Evolutionary conservation across 352 stramenopile species (phyloP), one percentile per base, ranked within the genome.

Genomic region (Globisporangium emineosum): DNA sequence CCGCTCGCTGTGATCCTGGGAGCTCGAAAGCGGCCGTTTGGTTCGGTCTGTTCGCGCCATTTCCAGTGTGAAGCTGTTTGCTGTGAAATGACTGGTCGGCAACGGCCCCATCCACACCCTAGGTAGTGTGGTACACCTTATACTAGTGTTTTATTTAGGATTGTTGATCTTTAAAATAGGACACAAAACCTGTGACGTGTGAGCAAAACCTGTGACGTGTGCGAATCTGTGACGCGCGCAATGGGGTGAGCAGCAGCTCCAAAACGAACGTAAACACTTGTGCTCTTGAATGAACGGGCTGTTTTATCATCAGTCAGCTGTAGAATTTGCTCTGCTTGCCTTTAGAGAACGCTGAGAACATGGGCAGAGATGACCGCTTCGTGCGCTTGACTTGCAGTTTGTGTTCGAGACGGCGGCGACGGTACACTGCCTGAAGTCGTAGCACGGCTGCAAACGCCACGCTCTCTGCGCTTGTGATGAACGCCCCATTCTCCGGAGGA

Each of bases 341-440:
- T n/a, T 49, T 65, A 3, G 59, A 45, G 52, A 81, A 73, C 9
- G 71, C 29, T 1, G 71, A 70, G 64, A 91, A 91, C 17, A 71
- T 67, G 15, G 82, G 82, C 51, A 91, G 66, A 10, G 78, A 79
- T 1, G 68, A 68, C 42, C 80, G 75, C 62, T 89, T 91, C 9
- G 70, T 73, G 7, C 72, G 72, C 42, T 79, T 80, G 47, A 77
- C 56, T 21, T 74, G 70, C 8, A 83, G 71, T 23, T 85, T 83
- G 42, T 75, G 56, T 9, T 80, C 57, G 19, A 89, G 60, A 0
- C 77, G 75, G 12, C 80, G 79, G 27, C 70, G 65, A 32, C 82
- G 80, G 50, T 89, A 91, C 9, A 73, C 73, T 15, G 76, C 73
- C 72, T 91, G 82, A 2, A 91, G 68, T 32, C 71, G 69, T 29